Evolutionary conservation across 441 rosid genomes (phyloP).

Genomic region (Gossypium schwendimanii): DNA sequence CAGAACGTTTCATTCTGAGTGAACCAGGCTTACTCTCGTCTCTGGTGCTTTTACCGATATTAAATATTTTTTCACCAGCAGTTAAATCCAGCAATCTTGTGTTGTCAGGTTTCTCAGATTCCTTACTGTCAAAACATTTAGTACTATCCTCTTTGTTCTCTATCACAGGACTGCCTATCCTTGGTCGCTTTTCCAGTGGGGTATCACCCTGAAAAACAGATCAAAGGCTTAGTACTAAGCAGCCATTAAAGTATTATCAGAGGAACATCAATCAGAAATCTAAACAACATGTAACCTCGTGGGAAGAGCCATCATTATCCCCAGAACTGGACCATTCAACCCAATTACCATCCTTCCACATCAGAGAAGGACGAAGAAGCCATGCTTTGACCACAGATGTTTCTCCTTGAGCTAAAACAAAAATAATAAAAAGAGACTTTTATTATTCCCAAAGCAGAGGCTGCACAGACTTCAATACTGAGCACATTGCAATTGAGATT

Average conservation of each 20-base stretch:
- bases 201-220: conserved; percentile 70
- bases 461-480: neutral
- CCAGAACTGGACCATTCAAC: conserved; percentile 59
- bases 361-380: conserved; percentile 82
- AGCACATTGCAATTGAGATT: neutral
- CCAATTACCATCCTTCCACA: conserved; percentile 89
- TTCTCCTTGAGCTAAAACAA: conserved; percentile 62
- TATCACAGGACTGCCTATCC: conserved; percentile 37
- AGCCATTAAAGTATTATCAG: conserved; percentile 5
- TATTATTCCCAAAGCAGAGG: conserved; percentile 5
- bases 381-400: conserved; percentile 50
- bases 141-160: conserved; percentile 47
- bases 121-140: conserved; percentile 27
- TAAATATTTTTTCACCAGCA: conserved; percentile 51
- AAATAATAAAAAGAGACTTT: neutral
- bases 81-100: conserved; percentile 47
- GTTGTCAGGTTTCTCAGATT: conserved; percentile 41
- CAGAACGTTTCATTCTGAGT: conserved; percentile 57
- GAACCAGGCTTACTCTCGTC: conserved; percentile 42
- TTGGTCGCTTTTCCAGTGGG: conserved; percentile 71
- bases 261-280: conserved; percentile 1
- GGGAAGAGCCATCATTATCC: conserved; percentile 30
- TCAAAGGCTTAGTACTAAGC: conserved; percentile 15
- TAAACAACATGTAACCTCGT: conserved; percentile 37
- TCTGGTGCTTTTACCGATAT: conserved; percentile 54